These are phyloP conservation scores for Botryotinia convoluta DNA, from an alignment of 2,329 filamentous ascomycete genomes.

Conservation along the genomic window DNA sequence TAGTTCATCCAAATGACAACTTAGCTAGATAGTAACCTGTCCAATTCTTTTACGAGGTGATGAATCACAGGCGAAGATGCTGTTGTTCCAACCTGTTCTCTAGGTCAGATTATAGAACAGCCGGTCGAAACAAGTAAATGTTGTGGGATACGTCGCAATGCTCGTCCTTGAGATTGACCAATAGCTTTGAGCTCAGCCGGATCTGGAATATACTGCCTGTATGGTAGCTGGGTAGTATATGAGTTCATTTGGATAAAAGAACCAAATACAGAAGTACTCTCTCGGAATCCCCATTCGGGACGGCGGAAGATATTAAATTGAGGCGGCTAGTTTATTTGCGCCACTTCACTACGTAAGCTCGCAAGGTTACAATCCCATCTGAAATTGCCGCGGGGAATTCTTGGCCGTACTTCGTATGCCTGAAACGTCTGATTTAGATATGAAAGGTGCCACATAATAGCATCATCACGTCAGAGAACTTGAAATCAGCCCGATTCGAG, in stretches of 20 bases:
- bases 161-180: neutral
- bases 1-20: neutral
- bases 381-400: neutral
- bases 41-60: neutral
- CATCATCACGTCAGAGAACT: neutral
- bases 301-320: neutral
- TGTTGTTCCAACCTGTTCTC: neutral
- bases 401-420: neutral
- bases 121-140: neutral
- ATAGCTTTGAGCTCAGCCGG: neutral
- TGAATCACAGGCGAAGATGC: neutral
- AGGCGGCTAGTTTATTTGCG: neutral
- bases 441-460: neutral
- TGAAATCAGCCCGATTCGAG: neutral
- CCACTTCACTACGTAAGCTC: neutral
- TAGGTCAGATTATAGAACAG: neutral
- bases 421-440: neutral
- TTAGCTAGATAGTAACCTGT: neutral
- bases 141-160: neutral
- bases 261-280: neutral
- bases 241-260: neutral
- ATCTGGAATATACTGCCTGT: neutral
- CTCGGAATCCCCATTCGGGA: neutral
- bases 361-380: neutral
- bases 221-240: neutral